Evolutionary conservation across 768 basidiomycete species (phyloP).

Genomic region (Baorangia bicolor): DNA sequence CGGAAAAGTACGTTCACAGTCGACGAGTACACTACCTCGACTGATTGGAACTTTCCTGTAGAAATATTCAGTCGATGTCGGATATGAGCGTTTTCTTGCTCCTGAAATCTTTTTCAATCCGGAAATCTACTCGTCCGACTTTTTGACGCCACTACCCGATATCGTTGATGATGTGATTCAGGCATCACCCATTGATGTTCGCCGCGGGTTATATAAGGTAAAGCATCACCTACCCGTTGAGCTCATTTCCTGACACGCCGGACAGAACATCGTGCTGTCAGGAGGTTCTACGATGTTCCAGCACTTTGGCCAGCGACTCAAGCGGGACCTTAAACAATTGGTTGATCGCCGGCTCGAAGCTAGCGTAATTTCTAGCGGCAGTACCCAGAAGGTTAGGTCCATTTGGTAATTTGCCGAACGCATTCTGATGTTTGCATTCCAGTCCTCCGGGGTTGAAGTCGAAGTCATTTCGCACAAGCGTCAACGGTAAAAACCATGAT

Average conservation of each 20-base stretch:
- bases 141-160: slow-evolving; percentile 92
- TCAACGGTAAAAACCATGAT: slow-evolving; percentile 60
- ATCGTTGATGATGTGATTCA: slow-evolving; percentile 97
- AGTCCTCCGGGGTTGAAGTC: slow-evolving; percentile 97
- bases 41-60: slow-evolving; percentile 31
- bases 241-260: not conserved
- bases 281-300: slow-evolving; percentile 99
- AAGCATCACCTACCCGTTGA: not conserved
- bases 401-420: not conserved
- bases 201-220: slow-evolving; percentile 94
- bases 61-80: slow-evolving; percentile 95
- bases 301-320: slow-evolving; percentile 94
- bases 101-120: slow-evolving; percentile 99
- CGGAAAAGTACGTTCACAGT: slow-evolving; percentile 60
- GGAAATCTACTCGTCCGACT: slow-evolving; percentile 96
- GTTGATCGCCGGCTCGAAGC: slow-evolving; percentile 88
- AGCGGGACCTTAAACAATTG: slow-evolving; percentile 91
- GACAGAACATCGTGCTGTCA: slow-evolving; percentile 93
- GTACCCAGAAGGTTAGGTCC: slow-evolving; percentile 62
- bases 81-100: slow-evolving; percentile 98
- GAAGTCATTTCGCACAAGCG: slow-evolving; percentile 99
- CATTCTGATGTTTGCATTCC: slow-evolving; percentile 3
- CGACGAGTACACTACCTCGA: not conserved
- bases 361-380: slow-evolving; percentile 72
- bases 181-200: slow-evolving; percentile 93